phyloP scores from a whole-genome alignment of 1,139 yeast genomes.

The Diutina neorugosa region DNA sequence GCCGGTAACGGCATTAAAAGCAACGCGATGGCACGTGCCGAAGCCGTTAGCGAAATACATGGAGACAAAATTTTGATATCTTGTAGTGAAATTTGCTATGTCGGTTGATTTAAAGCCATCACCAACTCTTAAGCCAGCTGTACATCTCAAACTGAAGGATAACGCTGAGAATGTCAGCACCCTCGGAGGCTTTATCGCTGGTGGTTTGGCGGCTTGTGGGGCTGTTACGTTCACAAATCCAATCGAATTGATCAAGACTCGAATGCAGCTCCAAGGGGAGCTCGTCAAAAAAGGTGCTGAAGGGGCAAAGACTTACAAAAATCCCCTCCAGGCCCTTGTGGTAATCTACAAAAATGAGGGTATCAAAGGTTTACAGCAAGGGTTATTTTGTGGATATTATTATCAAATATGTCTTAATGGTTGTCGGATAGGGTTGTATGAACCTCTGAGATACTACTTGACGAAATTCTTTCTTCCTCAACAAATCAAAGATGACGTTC shows the following conservation, averaged over 20 bases:
- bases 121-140: background rate
- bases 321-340: conserved; percentile 74
- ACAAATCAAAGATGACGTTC: conserved; percentile 24
- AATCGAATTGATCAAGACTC: conserved; percentile 81
- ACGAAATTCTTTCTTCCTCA: conserved; percentile 48
- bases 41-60: background rate
- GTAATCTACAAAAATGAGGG: conserved; percentile 79
- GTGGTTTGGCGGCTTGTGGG: conserved; percentile 93
- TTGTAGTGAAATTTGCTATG: background rate
- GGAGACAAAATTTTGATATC: background rate
- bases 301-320: conserved; percentile 51
- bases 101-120: background rate
- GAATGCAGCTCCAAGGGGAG: conserved; percentile 97
- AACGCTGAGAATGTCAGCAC: conserved; percentile 36
- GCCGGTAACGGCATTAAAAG: background rate
- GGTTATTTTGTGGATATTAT: conserved; percentile 68
- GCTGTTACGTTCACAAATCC: conserved; percentile 97
- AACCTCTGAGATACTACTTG: conserved; percentile 59
- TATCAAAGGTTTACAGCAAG: conserved; percentile 76
- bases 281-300: conserved; percentile 33
- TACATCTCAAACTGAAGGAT: background rate
- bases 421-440: conserved; percentile 86
- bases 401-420: conserved; percentile 91
- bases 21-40: background rate
- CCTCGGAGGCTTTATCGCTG: conserved; percentile 80